Evolutionary conservation across 768 basidiomycete genomes (phyloP).

Genomic region (Rhodotorula babjevae): DNA sequence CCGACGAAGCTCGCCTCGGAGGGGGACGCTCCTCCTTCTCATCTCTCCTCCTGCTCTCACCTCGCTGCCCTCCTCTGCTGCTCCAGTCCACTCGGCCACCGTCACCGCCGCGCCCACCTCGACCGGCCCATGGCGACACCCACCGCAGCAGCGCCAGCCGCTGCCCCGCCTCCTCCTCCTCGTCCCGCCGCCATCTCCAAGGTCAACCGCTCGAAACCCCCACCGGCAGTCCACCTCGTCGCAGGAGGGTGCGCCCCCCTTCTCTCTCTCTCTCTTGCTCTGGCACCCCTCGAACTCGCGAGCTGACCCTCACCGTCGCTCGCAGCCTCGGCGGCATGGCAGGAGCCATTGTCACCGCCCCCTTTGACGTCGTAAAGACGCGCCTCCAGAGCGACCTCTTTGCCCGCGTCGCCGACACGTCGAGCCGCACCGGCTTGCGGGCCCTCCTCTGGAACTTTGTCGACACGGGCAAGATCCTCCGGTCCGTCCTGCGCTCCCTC

Average conservation of each 20-base stretch:
- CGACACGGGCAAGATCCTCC: conserved; percentile 83
- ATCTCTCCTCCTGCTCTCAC: too few relatives aligned
- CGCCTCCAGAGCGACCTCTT: conserved; percentile 80
- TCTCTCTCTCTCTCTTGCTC: rapidly evolving
- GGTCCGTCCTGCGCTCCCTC: conserved; percentile 54
- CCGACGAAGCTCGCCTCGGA: too few relatives aligned
- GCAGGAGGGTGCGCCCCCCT: conserved; percentile 41
- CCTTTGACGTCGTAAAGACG: conserved; percentile 98
- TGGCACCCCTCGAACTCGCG: too few relatives aligned
- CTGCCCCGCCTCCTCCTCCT: background rate
- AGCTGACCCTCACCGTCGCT: background rate
- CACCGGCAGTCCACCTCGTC: conserved; percentile 39
- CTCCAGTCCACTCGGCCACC: too few relatives aligned
- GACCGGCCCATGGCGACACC: background rate
- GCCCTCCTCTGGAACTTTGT: conserved; percentile 86
- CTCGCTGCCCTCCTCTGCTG: too few relatives aligned
- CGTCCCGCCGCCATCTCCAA: conserved; percentile 1
- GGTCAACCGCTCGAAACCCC: conserved; percentile 11
- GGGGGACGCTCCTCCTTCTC: too few relatives aligned
- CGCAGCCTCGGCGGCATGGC: conserved; percentile 90
- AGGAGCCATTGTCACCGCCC: conserved; percentile 91
- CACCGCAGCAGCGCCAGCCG: conserved; percentile 11
- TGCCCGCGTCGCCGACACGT: conserved; percentile 31
- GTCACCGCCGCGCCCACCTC: too few relatives aligned
- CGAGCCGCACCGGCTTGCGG: conserved; percentile 41